Base-by-base conservation (phyloP, 2,329 filamentous ascomycete species). In the Fusarium abutilonis region DNA sequence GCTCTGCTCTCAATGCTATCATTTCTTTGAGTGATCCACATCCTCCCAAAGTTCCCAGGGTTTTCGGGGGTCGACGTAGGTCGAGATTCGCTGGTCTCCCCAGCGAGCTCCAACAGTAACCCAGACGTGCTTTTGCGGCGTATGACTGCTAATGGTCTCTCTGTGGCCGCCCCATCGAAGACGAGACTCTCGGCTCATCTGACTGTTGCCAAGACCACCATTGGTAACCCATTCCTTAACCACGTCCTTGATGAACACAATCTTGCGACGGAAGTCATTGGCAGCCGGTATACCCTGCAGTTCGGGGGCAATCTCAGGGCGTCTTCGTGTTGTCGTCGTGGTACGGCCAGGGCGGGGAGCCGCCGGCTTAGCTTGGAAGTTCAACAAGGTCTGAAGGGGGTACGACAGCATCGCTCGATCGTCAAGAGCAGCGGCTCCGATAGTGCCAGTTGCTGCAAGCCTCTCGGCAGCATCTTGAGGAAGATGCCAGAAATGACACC, bases 401-500 rank as follows among this genome's bases (percentile, higher is more conserved):
- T 90, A 91, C 11, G 89, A 87, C 23, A 93, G 80, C 56, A 90
- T 86, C 40, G 89, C 86, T 17, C 91, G 86, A 63, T 88, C 85
- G 68, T 90, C 87, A 15, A 90, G 82, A 5, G 88, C 88, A n/a
- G 88, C 82, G 63, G 90, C 84, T 43, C 86, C 85, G 46, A 92
- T 85, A n/a, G 86, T 84, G 52, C 89, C 88, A 2, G 86, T 86
- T 28, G 82, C 76, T 4, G 85, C 81, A 10, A 94, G 83, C 35
- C 86, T 83, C 63, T 85, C 80, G 3, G 89, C 87, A 1, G 90
- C 90, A 56, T 89, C 86, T n/a, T 86, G 79, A 0, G 89, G 86
- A 17, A 93, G 84, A 70, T 91, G 89, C 78, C 90, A 90, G 72
- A 93, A 92, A 72, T 91, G 89, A 66, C 90, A 89, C 82, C 87